A percentile compares a stretch with the other conserved stretches of the same genome.
Conservation (phyloP, 2,329 filamentous ascomycete genomes). For the Penicillium paneum region DNA sequence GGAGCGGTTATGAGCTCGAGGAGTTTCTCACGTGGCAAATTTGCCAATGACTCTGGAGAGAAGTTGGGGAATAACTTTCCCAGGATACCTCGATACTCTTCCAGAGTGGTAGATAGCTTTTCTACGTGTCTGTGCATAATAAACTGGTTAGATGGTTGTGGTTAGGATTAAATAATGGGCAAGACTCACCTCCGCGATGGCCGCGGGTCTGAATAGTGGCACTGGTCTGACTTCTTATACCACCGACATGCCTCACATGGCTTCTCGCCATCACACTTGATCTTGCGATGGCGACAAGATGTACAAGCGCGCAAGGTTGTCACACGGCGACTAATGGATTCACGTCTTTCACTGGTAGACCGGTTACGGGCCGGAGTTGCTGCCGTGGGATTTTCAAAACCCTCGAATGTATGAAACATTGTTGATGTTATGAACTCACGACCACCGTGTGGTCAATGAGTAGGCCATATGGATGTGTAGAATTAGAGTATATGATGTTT, state of each 20-base stretch:
- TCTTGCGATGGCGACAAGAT: conserved; percentile 76
- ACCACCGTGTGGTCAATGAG: conserved; percentile 8
- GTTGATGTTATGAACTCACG: conserved; percentile 15
- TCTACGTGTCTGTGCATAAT: conserved; percentile 43
- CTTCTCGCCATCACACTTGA: conserved; percentile 76
- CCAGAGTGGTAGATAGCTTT: conserved; percentile 61
- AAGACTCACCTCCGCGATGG: conserved; percentile 69
- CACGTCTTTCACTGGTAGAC: conserved; percentile 33
- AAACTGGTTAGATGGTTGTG: conserved; percentile 9
- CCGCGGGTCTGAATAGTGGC: conserved; percentile 76
- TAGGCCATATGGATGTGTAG: conserved; percentile 1
- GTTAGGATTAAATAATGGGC: conserved; percentile 12
- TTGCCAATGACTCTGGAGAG: conserved; percentile 51
- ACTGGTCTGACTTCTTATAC: conserved; percentile 74
- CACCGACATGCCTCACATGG: conserved; percentile 80
- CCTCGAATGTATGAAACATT: conserved; percentile 46
- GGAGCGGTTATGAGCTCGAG: conserved; percentile 46
- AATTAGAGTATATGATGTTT: background rate
- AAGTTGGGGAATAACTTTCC: conserved; percentile 62
- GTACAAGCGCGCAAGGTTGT: conserved; percentile 59
- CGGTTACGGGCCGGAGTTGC: conserved; percentile 28
- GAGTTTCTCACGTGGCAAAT: conserved; percentile 58
- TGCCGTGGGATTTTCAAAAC: conserved; percentile 36
- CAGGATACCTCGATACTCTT: conserved; percentile 62
- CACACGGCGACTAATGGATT: conserved; percentile 34